phyloP scores from a whole-genome alignment of 208 protist species.

The Phytomonas francai region DNA sequence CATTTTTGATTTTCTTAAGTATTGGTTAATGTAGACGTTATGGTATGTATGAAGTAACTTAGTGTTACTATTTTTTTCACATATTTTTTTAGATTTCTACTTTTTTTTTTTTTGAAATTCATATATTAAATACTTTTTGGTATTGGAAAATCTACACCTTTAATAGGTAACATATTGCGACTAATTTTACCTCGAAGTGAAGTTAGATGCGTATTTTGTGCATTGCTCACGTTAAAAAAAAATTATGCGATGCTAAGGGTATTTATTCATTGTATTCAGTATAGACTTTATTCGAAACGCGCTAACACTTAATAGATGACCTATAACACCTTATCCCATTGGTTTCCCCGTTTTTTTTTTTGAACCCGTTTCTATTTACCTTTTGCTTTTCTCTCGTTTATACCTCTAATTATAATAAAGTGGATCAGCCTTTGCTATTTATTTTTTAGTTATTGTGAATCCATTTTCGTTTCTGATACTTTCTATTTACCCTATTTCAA shows the following conservation, averaged over 20 bases:
- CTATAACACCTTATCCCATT: neutral
- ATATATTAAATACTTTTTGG: neutral
- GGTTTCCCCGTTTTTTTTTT: neutral
- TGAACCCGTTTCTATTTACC: neutral
- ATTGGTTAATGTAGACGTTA: neutral
- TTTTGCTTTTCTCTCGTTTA: neutral
- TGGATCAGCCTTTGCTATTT: neutral
- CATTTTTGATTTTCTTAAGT: neutral
- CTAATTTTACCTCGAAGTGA: no score
- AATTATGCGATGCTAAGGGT: neutral
- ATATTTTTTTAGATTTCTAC: slow-evolving; percentile 5
- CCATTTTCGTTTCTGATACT: neutral
- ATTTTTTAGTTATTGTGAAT: neutral
- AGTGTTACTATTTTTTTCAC: slow-evolving; percentile 9
- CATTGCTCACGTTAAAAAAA: no score
- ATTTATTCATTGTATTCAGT: neutral
- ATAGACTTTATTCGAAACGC: neutral
- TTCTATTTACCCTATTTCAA: neutral
- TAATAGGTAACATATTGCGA: slow-evolving; percentile 1
- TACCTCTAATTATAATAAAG: neutral
- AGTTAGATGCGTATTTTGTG: neutral
- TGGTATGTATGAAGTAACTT: neutral
- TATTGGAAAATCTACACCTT: neutral
- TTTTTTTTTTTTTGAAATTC: slow-evolving; percentile 10
- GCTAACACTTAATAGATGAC: neutral